Conservation (phyloP, 768 basidiomycete species). For the Grammothele lineata region DNA sequence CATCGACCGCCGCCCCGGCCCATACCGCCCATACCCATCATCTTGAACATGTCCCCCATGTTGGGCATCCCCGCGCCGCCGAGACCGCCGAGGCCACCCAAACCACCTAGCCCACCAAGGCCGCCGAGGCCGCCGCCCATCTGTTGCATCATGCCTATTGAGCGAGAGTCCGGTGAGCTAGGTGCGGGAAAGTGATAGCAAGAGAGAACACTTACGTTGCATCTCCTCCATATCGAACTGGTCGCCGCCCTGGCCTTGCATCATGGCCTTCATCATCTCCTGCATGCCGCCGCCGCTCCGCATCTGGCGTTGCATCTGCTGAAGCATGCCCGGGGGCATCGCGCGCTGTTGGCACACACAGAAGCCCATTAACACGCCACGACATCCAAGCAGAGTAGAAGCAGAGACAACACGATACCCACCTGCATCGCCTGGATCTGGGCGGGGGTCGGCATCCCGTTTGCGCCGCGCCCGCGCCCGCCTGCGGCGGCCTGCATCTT, state of each 20-base stretch:
- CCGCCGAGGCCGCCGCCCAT: conserved; percentile 63
- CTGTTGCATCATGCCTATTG: conserved; percentile 79
- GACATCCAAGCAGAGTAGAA: not conserved
- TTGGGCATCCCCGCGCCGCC: conserved; percentile 68
- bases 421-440: conserved; percentile 96
- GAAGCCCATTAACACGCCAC: not conserved
- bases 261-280: conserved; percentile 98
- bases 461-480: conserved; percentile 80
- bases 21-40: conserved; percentile 71
- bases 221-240: conserved; percentile 92
- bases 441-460: conserved; percentile 87
- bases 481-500: conserved; percentile 89
- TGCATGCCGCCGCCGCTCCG: conserved; percentile 86
- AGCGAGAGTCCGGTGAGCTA: not conserved
- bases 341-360: conserved; percentile 51
- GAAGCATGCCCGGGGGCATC: conserved; percentile 93
- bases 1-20: conserved; percentile 9
- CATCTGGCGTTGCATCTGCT: conserved; percentile 85
- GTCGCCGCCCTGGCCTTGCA: conserved; percentile 91
- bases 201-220: conserved; percentile 58
- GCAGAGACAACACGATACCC: too few species aligned
- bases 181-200: not conserved
- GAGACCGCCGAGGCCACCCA: conserved; percentile 53
- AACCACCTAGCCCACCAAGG: conserved; percentile 45
- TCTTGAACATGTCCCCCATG: conserved; percentile 79